A percentile compares a stretch with the other conserved stretches of the same genome.
These are phyloP conservation scores for Citrullus colocynthis DNA, from an alignment of 306 rosid genomes.

Conservation along the genomic window DNA sequence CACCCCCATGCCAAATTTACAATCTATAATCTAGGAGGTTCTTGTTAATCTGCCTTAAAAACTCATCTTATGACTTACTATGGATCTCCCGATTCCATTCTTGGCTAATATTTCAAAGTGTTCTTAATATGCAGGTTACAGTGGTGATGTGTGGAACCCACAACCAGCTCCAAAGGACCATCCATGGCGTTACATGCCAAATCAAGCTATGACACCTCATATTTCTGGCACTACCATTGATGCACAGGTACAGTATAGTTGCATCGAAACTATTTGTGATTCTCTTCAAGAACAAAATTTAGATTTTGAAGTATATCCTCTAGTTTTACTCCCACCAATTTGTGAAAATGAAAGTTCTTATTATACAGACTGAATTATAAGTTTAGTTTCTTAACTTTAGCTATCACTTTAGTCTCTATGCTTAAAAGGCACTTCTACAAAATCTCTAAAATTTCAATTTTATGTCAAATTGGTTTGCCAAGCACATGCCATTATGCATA, in stretches of 20 bases:
- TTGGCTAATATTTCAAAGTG: background rate
- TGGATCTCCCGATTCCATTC: background rate
- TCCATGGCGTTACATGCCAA: conserved; percentile 99
- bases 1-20: background rate
- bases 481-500: background rate
- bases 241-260: conserved; percentile 48
- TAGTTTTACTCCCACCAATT: background rate
- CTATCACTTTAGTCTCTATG: background rate
- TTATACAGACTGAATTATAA: no score
- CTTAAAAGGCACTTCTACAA: background rate
- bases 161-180: conserved; percentile 99
- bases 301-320: background rate
- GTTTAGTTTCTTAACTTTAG: background rate
- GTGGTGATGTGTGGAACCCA: conserved; percentile 93
- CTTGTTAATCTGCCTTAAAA: background rate
- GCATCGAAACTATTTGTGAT: background rate
- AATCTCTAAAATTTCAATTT: background rate
- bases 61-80: background rate
- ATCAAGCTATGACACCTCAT: conserved; percentile 99
- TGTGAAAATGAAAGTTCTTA: background rate
- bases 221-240: conserved; percentile 93
- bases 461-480: background rate
- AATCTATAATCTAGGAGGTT: background rate
- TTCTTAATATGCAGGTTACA: conserved; percentile 42
- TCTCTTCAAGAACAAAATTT: background rate